phyloP scores from a whole-genome alignment of 2,329 filamentous ascomycete species.

The Fusarium brachygibbosum region DNA sequence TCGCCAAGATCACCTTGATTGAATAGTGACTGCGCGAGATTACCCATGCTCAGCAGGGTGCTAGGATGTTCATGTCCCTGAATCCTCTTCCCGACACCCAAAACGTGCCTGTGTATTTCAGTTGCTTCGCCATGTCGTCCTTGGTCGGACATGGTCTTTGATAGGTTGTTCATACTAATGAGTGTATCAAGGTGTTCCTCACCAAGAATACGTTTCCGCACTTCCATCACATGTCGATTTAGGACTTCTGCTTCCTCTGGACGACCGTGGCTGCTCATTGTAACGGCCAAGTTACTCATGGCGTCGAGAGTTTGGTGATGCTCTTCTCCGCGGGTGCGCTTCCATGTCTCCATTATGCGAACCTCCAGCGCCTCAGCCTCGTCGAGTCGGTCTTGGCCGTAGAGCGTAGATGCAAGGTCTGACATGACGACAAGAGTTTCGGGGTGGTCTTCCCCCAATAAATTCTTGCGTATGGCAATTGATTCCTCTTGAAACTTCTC shows the following conservation, averaged over 20 bases:
- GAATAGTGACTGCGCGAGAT: background rate
- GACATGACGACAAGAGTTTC: background rate
- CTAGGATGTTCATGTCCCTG: slow-evolving; percentile 8
- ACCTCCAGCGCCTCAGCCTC: slow-evolving; percentile 32
- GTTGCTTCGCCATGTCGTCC: slow-evolving; percentile 21
- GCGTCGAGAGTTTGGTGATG: slow-evolving; percentile 2
- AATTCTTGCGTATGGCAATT: background rate
- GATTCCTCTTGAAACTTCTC: background rate
- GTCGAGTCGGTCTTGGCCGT: background rate
- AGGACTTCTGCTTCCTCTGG: slow-evolving; percentile 30
- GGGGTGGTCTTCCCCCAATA: slow-evolving; percentile 11
- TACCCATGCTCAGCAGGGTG: background rate
- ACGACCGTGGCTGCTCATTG: background rate
- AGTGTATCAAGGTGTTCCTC: background rate
- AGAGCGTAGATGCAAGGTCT: slow-evolving; percentile 7
- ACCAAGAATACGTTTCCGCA: background rate
- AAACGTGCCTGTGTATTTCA: slow-evolving; percentile 13
- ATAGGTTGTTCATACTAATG: background rate
- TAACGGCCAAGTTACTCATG: background rate
- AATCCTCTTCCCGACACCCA: slow-evolving; percentile 20
- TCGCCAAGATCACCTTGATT: background rate
- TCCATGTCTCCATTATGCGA: background rate
- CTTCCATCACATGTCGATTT: background rate
- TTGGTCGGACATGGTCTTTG: background rate
- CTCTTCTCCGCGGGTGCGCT: background rate